A percentile compares a stretch with the other conserved stretches of the same genome.
Evolutionary conservation across 164 flowering plant genomes (phyloP).

Genomic region (Chimonanthus salicifolius): DNA sequence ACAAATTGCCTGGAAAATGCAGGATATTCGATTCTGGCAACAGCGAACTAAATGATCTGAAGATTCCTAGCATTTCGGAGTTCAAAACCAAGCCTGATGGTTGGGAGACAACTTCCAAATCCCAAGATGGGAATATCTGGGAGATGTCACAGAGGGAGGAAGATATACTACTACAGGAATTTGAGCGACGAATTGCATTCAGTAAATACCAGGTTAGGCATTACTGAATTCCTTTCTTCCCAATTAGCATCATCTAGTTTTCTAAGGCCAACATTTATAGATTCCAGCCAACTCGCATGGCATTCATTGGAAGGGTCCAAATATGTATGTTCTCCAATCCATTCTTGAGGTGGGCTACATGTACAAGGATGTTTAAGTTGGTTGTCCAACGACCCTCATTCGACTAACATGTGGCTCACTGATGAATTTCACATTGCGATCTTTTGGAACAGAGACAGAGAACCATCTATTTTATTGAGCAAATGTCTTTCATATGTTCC

Average conservation of each 20-base stretch:
- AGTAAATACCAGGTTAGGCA: conserved; percentile 79
- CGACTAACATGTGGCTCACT: neutral
- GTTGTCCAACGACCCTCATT: neutral
- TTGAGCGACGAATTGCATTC: conserved; percentile 88
- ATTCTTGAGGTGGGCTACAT: neutral
- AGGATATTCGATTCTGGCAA: conserved; percentile 73
- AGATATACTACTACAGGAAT: conserved; percentile 93
- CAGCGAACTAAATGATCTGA: conserved; percentile 37
- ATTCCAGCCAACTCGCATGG: neutral
- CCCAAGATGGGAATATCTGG: conserved; percentile 84
- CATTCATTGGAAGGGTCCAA: neutral
- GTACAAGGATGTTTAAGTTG: neutral
- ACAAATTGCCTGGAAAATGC: conserved; percentile 15
- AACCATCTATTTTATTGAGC: neutral
- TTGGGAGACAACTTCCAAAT: conserved; percentile 85
- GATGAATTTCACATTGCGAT: neutral
- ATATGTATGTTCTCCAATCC: neutral
- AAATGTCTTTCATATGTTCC: neutral
- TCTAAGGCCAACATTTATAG: neutral
- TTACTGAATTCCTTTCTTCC: neutral
- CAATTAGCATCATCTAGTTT: neutral
- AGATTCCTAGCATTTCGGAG: conserved; percentile 51
- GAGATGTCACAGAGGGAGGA: conserved; percentile 96
- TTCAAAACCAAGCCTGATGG: conserved; percentile 94
- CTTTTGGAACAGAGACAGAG: neutral